Evolutionary conservation across 2,329 filamentous ascomycete genomes (phyloP), one percentile per base, ranked within the genome.

Genomic region (Exophiala sideris): DNA sequence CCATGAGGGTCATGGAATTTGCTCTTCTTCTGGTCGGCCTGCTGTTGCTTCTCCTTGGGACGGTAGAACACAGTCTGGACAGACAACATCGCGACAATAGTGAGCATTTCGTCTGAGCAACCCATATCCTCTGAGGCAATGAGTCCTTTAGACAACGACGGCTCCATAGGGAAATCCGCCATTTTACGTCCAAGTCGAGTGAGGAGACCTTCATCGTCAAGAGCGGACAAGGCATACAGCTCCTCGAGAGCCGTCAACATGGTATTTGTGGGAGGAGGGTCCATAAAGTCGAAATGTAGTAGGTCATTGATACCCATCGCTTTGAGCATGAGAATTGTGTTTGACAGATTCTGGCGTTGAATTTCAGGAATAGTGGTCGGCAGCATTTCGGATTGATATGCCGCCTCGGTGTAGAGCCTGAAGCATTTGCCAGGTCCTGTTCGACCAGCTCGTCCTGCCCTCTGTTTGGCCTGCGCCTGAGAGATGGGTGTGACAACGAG

Each of bases 231-330:
- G 0, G 91, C 90, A 67, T 99, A 99, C 0, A 99, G 79, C 68
- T 97, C 94, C 72, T 99, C 95, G 3, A 99, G 77, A 0, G 94
- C 94, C 46, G 91, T 95, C 60, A 99, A 81, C 90, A 97, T 96
- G 10, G 94, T 97, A 66, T 97, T 96, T 29, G 94, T 94, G 0
- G 94, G 94, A 0, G 94, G 94, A 0, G 94, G 91, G 66, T 99
- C 94, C 92, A 99, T 97, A 66, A 99, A 99, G 72, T 97, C 92
- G 66, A 99, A 99, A 67, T 95, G 91, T 10, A 99, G 79, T 1
- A 99, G 78, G 67, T 99, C 94, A 67, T 99, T 97, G 71, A 99
- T 97, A 2, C 95, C 94, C 91, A 99, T 97, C 0, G 94, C 94
- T 70, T 99, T 99, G 47, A 99, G 81, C 88, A 96, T 96, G 44